Conservation (phyloP, 192 early-diverging fungal genomes). For the Chytriomyces sp. region DNA sequence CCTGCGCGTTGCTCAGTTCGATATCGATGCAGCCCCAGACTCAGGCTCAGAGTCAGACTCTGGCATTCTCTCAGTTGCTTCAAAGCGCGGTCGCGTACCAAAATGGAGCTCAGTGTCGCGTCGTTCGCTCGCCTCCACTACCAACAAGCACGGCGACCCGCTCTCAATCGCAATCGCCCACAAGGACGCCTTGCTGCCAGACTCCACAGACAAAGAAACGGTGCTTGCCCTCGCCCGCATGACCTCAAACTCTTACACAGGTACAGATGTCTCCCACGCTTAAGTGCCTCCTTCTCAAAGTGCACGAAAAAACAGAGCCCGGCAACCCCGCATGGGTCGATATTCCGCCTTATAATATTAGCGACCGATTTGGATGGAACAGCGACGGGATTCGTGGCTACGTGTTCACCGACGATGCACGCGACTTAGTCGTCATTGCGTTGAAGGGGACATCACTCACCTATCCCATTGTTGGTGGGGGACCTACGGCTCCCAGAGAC, state of each 20-base stretch:
- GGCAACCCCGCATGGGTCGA: conserved; percentile 28
- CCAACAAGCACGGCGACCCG: too few species aligned
- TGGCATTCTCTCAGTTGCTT: too few species aligned
- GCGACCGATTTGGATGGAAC: conserved; percentile 45
- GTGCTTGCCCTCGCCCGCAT: conserved; percentile 76
- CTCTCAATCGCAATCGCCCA: too few species aligned
- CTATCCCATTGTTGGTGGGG: conserved; percentile 43
- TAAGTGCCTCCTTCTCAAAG: background rate
- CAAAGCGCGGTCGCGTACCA: too few species aligned
- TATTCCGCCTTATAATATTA: conserved; percentile 41
- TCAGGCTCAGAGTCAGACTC: too few species aligned
- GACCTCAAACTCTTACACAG: conserved; percentile 80
- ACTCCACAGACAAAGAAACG: conserved; percentile 72
- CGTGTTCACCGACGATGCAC: conserved; percentile 72
- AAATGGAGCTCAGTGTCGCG: too few species aligned
- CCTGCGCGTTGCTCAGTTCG: too few species aligned
- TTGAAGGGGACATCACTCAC: conserved; percentile 74
- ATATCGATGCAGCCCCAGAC: too few species aligned
- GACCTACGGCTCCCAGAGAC: conserved; percentile 41
- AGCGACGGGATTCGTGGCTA: conserved; percentile 70
- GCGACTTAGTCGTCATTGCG: conserved; percentile 74
- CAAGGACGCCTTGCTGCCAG: conserved; percentile 55
- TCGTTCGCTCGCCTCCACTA: too few species aligned
- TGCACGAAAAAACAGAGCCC: conserved; percentile 4
- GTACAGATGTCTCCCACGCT: background rate